These are phyloP conservation scores for Filobasidium floriforme DNA, from an alignment of 768 basidiomycete genomes.

Conservation along the genomic window DNA sequence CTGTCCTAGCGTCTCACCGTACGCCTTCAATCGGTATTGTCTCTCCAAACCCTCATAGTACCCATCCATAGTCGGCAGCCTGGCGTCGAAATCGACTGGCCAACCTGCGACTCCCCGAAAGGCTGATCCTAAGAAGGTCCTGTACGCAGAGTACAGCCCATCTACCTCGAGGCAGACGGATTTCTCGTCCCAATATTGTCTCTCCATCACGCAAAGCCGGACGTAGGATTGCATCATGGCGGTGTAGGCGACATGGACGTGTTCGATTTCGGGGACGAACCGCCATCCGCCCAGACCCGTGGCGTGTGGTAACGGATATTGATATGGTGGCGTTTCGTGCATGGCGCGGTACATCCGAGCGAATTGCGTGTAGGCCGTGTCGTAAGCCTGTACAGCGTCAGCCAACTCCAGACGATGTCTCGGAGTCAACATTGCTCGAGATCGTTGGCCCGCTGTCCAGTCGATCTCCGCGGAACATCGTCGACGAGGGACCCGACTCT, in stretches of 20 bases:
- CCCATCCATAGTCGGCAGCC: neutral
- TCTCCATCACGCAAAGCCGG: neutral
- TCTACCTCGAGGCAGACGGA: neutral
- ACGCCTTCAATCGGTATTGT: neutral
- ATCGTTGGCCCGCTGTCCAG: neutral
- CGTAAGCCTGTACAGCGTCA: neutral
- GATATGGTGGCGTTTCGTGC: neutral
- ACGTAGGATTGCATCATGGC: neutral
- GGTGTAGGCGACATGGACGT: constrained; percentile 2
- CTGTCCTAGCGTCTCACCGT: neutral
- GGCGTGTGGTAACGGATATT: neutral
- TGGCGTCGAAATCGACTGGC: neutral
- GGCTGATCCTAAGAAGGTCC: neutral
- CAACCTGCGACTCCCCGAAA: neutral
- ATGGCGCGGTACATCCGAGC: neutral
- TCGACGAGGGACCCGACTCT: too few relatives aligned
- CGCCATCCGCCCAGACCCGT: neutral
- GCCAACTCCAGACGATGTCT: neutral
- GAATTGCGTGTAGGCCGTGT: neutral
- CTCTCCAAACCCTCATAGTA: neutral
- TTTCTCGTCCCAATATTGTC: neutral
- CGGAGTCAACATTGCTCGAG: neutral
- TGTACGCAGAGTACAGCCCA: neutral
- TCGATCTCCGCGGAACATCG: neutral
- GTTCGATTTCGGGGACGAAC: neutral